Percentiles rank a stretch among this genome's conserved stretches.
These are phyloP conservation scores for Epipyxis sp. DNA, from an alignment of 108 stramenopile genomes.

Conservation along the genomic window DNA sequence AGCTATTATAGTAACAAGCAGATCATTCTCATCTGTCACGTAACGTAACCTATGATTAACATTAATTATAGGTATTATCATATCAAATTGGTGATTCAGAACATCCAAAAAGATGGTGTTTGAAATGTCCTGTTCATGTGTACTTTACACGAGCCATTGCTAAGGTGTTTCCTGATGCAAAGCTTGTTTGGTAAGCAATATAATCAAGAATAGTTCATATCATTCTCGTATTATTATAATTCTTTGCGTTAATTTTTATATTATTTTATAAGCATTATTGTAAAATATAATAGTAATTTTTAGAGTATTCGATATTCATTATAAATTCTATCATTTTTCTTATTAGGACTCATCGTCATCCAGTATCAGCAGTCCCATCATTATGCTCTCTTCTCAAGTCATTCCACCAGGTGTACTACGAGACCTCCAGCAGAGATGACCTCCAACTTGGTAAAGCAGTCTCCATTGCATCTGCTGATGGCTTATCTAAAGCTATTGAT, in stretches of 20 bases:
- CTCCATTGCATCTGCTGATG: background rate
- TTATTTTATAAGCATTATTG: too few species aligned
- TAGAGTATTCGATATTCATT: too few species aligned
- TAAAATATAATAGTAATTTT: too few species aligned
- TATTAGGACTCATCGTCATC: constrained; percentile 31
- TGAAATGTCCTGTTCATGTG: constrained; percentile 27
- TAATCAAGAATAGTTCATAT: too few species aligned
- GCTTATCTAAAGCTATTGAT: background rate
- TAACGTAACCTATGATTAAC: too few species aligned
- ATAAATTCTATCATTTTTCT: too few species aligned
- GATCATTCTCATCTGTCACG: too few species aligned
- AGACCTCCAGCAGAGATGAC: background rate
- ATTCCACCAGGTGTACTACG: constrained; percentile 12
- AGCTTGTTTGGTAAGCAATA: constrained; percentile 19
- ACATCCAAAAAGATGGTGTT: constrained; percentile 1
- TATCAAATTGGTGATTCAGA: background rate
- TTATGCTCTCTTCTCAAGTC: constrained; percentile 26
- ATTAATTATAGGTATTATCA: too few species aligned
- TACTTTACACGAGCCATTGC: background rate
- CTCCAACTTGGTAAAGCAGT: background rate
- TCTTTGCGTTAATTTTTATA: too few species aligned
- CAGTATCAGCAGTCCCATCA: constrained; percentile 20
- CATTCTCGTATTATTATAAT: too few species aligned
- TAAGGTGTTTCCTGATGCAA: constrained; percentile 24
- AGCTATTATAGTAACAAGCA: too few species aligned